These are phyloP conservation scores for Pichia sp. DNA, from an alignment of 1,139 yeast species.

Conservation along the genomic window DNA sequence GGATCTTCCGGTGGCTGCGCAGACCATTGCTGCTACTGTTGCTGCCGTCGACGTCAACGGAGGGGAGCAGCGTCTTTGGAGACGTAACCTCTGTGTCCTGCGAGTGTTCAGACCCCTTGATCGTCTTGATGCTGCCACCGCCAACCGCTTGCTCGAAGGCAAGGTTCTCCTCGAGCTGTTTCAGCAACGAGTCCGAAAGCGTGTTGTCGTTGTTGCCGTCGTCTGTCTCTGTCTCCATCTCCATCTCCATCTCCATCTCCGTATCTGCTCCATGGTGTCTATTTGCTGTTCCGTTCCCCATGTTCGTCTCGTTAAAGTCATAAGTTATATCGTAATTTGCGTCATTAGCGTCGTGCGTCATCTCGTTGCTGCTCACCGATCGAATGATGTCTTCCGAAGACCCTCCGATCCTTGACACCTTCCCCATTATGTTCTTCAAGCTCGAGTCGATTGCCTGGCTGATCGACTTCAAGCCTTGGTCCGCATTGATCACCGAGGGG, in stretches of 20 bases:
- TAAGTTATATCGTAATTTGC: background rate
- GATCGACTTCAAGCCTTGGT: conserved; percentile 33
- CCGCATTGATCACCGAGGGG: conserved; percentile 31
- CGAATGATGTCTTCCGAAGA: conserved; percentile 12
- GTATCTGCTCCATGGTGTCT: background rate
- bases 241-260: no score
- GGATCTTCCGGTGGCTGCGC: background rate
- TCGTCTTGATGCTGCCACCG: background rate
- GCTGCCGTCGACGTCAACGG: background rate
- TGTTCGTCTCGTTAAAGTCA: background rate
- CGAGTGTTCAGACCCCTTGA: background rate
- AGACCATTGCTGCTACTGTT: no score
- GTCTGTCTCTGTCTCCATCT: no score
- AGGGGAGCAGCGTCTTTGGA: background rate
- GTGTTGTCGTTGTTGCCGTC: conserved; percentile 1
- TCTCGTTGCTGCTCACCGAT: background rate
- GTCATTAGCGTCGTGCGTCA: background rate
- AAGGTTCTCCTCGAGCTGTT: conserved; percentile 28
- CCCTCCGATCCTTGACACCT: conserved; percentile 29
- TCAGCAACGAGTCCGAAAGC: conserved; percentile 22
- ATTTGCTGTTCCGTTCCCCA: background rate
- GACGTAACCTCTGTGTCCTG: background rate
- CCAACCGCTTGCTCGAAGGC: conserved; percentile 18
- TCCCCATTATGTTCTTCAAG: conserved; percentile 32
- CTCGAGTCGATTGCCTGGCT: conserved; percentile 34